phyloP scores from a whole-genome alignment of 352 stramenopile species.

The Phytophthora europaea region DNA sequence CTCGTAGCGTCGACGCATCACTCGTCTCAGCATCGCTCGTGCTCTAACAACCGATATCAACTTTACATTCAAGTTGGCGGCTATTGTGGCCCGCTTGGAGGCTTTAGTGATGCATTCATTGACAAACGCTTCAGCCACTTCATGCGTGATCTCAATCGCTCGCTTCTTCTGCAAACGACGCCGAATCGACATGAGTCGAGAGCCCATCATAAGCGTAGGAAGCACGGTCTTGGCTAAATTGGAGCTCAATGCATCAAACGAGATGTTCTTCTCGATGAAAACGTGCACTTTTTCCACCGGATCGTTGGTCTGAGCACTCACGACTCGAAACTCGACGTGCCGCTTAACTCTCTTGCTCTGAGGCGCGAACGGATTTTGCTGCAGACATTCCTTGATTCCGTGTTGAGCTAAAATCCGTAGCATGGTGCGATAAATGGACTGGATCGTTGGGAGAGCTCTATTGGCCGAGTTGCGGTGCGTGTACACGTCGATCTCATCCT shows the following conservation, averaged over 20 bases:
- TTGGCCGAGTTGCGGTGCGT: constrained; percentile 39
- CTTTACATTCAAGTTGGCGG: constrained; percentile 51
- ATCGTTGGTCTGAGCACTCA: constrained; percentile 62
- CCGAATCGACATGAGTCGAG: constrained; percentile 68
- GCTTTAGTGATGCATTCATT: constrained; percentile 44
- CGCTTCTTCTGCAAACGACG: constrained; percentile 66
- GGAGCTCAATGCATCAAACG: constrained; percentile 47
- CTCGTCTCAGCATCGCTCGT: constrained; percentile 51
- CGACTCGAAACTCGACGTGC: constrained; percentile 57
- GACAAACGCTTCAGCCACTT: constrained; percentile 41
- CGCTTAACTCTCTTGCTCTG: constrained; percentile 59
- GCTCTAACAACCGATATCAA: constrained; percentile 57
- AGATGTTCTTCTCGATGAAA: constrained; percentile 68
- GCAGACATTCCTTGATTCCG: constrained; percentile 74
- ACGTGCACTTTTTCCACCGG: constrained; percentile 60
- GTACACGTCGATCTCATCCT: constrained; percentile 56
- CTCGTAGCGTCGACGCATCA: constrained; percentile 63
- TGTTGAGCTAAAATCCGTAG: constrained; percentile 56
- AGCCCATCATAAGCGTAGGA: constrained; percentile 72
- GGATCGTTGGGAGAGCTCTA: constrained; percentile 52
- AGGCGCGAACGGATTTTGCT: constrained; percentile 67
- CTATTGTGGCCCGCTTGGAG: constrained; percentile 43
- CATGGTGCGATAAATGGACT: constrained; percentile 61
- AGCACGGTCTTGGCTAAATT: constrained; percentile 73
- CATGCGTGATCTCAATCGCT: constrained; percentile 41